Conservation (phyloP, 2,329 filamentous ascomycete genomes). For the Scedosporium apiospermum region DNA sequence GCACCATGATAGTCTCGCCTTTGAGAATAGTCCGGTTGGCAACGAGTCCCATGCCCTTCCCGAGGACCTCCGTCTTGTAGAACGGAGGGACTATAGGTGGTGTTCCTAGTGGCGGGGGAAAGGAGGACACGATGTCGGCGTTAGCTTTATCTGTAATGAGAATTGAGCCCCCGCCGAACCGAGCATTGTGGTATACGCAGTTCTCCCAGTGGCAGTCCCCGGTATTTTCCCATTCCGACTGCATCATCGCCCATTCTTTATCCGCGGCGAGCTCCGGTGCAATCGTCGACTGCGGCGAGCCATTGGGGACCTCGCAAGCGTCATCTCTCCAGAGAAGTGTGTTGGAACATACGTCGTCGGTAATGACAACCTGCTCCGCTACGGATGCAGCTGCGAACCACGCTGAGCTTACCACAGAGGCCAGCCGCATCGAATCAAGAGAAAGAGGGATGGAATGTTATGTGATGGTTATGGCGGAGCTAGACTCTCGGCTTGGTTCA, state of each 20-base stretch:
- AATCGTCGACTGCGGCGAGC: background rate
- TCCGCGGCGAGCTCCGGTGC: background rate
- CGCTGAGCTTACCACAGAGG: no score
- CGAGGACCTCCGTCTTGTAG: constrained; percentile 16
- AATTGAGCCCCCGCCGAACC: background rate
- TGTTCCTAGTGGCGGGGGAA: background rate
- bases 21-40: constrained; percentile 23
- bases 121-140: background rate
- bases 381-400: no score
- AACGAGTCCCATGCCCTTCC: constrained; percentile 25
- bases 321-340: background rate
- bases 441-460: no score
- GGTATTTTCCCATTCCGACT: background rate
- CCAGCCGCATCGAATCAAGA: no score
- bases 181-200: background rate
- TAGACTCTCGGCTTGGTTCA: no score
- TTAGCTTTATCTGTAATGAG: background rate
- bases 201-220: background rate
- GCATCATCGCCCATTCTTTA: background rate
- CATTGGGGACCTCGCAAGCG: background rate
- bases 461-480: no score
- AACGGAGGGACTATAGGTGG: constrained; percentile 16
- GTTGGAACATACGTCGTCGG: background rate
- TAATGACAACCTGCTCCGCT: no score
- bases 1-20: constrained; percentile 25